phyloP scores from a whole-genome alignment of 2,329 filamentous ascomycete genomes.

The Ophiostoma quercus region DNA sequence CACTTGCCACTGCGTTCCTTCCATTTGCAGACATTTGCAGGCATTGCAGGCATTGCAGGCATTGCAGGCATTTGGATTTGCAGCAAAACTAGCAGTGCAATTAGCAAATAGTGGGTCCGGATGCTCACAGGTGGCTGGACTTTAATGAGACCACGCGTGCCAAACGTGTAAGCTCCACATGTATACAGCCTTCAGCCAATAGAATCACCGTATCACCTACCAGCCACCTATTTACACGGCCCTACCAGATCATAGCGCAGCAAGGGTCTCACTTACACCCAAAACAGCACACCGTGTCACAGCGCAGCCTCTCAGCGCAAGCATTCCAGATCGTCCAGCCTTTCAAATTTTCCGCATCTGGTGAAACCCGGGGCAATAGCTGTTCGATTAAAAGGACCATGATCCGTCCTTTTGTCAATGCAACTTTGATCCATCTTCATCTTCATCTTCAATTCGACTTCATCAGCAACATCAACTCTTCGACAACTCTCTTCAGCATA shows the following conservation, averaged over 20 bases:
- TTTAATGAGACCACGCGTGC: conserved; percentile 8
- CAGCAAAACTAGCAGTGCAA: neutral
- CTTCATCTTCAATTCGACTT: neutral
- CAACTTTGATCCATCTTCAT: conserved; percentile 9
- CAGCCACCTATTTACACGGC: neutral
- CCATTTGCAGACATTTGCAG: neutral
- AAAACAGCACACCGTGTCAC: conserved; percentile 13
- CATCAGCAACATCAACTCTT: neutral
- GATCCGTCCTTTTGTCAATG: neutral
- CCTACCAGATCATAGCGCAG: neutral
- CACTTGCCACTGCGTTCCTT: neutral
- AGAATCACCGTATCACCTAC: neutral
- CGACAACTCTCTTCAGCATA: no score
- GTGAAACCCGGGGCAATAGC: neutral
- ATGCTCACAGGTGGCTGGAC: conserved; percentile 18
- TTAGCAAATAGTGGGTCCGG: neutral
- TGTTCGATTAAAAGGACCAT: neutral
- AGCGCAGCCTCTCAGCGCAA: conserved; percentile 6
- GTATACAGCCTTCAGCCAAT: neutral
- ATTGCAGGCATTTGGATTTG: neutral
- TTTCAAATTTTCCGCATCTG: conserved; percentile 5
- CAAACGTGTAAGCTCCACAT: neutral
- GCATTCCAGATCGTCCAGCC: conserved; percentile 12
- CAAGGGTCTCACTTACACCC: conserved; percentile 12
- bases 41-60: neutral